phyloP scores from a whole-genome alignment of 2,329 filamentous ascomycete species.

The Xylaria sp. region DNA sequence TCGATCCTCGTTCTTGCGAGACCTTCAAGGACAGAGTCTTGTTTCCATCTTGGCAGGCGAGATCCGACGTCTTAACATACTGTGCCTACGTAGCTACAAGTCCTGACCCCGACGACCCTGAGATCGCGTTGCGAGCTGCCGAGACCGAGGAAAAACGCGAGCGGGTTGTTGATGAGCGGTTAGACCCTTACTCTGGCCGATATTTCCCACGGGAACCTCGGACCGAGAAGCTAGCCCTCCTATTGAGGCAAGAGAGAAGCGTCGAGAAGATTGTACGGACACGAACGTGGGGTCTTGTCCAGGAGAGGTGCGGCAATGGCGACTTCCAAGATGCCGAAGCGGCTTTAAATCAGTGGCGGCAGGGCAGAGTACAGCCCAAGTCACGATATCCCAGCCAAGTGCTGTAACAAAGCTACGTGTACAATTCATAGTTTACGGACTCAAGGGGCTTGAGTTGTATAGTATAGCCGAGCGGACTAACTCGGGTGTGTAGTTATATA shows the following conservation, averaged over 20 bases:
- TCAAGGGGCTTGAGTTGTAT: neutral
- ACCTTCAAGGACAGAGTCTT: conserved; percentile 81
- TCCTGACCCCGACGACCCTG: conserved; percentile 88
- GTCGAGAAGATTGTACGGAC: conserved; percentile 83
- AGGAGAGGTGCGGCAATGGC: conserved; percentile 74
- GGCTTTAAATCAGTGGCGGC: conserved; percentile 49
- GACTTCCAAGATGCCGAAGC: conserved; percentile 69
- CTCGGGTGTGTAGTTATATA: conserved; percentile 7
- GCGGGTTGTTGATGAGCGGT: conserved; percentile 82
- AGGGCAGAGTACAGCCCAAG: conserved; percentile 35
- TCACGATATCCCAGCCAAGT: conserved; percentile 10
- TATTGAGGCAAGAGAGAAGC: conserved; percentile 79
- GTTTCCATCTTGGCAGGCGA: conserved; percentile 87
- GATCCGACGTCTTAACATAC: conserved; percentile 87
- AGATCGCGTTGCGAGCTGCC: conserved; percentile 73
- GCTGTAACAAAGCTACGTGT: neutral
- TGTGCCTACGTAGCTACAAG: conserved; percentile 89
- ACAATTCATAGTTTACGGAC: neutral
- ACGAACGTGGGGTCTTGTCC: conserved; percentile 83
- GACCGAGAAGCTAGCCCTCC: conserved; percentile 79
- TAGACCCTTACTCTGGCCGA: conserved; percentile 90
- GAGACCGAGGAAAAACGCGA: conserved; percentile 78
- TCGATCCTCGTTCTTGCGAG: conserved; percentile 72
- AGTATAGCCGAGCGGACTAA: conserved; percentile 11
- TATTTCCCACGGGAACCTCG: conserved; percentile 84